Conservation (phyloP, 306 rosid genomes). For the Quercus suber region DNA sequence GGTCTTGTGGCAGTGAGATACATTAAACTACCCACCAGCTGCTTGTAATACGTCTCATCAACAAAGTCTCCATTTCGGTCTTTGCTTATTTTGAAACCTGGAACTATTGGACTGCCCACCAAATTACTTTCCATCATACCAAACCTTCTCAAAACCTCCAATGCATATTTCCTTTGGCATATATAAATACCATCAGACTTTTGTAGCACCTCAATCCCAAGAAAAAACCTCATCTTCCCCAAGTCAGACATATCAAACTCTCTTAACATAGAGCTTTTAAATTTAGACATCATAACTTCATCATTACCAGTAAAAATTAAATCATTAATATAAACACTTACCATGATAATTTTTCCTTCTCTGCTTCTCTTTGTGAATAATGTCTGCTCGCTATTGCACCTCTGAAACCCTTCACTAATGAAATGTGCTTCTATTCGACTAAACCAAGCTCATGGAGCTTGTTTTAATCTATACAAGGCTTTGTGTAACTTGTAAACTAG, state of each 20-base stretch:
- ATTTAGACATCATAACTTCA: constrained; percentile 8
- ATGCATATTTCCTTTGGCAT: constrained; percentile 14
- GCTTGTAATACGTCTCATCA: too few relatives aligned
- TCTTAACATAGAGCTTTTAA: constrained; percentile 6
- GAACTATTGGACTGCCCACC: too few relatives aligned
- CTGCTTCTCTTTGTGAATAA: not conserved
- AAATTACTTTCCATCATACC: too few relatives aligned
- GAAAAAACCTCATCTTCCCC: constrained; percentile 2
- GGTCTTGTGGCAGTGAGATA: not conserved
- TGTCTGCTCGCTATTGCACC: not conserved
- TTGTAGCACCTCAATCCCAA: constrained; percentile 7
- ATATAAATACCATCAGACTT: constrained; percentile 1
- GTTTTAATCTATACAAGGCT: not conserved
- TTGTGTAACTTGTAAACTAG: constrained; percentile 11
- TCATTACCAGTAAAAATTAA: constrained; percentile 10
- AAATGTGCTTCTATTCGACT: constrained; percentile 5
- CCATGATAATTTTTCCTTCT: constrained; percentile 5
- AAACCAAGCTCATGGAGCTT: constrained; percentile 10
- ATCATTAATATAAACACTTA: constrained; percentile 19
- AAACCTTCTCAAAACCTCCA: too few relatives aligned
- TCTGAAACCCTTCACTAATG: not conserved
- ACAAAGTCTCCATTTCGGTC: too few relatives aligned
- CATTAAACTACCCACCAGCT: not conserved
- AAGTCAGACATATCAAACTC: constrained; percentile 10
- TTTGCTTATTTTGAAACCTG: too few relatives aligned